Evolutionary conservation across 2,329 filamentous ascomycete species (phyloP), one percentile per base, ranked within the genome.

Genomic region (Salinomyces thailandicus): DNA sequence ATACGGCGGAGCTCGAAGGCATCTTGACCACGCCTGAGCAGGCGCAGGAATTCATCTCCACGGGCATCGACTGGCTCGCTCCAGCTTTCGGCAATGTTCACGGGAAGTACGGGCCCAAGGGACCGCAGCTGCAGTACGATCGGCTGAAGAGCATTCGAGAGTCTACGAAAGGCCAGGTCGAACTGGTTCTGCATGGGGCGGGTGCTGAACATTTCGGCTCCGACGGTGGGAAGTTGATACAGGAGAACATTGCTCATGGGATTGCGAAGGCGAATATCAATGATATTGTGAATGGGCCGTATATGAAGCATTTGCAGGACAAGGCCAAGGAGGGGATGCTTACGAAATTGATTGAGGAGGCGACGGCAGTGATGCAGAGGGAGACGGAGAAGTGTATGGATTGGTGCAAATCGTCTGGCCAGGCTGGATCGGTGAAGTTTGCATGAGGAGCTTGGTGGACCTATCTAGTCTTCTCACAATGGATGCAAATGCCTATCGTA

Each of bases 81-180:
- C 81, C 81, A 0, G 79, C 79, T 0, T 83, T 85, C 60, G 81
- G 81, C 3, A 85, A 85, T 50, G 76, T 85, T 30, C 81, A 85
- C 59, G 81, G 81, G 5, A 73, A 77, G 48, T 85, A 85, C 58
- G 79, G 79, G 0, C 69, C 74, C 0, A 61, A 72, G 12, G 80
- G 79, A 18, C 61, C 62, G 16, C 64, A 69, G 53, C 57, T 81
- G 13, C 77, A 81, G 50, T 79, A 74, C 53, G 72, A 68, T 14
- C 59, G 69, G 39, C 52, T 75, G 38, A 52, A 60, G 27, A 55
- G 57, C 4, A 71, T 77, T 37, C 62, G 69, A 36, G 58, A 65
- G 33, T 60, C 64, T 33, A 67, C 71, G 4, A 65, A 65, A 1
- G 61, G 62, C 20, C 54, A 62, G 30, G 43, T 75, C 7, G 60